These are phyloP conservation scores for Dichotomocladium elegans DNA, from an alignment of 371 early-diverging fungal species.

Conservation along the genomic window DNA sequence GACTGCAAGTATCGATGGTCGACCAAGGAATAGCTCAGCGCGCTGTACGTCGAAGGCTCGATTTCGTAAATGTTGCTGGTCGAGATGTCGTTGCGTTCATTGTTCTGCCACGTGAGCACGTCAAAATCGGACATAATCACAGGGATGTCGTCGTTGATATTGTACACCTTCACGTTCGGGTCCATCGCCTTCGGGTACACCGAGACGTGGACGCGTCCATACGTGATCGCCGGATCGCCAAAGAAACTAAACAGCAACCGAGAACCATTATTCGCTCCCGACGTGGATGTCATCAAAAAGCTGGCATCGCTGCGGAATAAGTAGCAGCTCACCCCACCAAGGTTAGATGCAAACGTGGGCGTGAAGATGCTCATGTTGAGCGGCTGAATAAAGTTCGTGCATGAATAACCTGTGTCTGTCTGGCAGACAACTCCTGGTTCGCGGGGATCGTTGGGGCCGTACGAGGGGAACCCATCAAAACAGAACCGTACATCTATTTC, in stretches of 20 bases:
- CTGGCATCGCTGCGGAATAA: constrained; percentile 26
- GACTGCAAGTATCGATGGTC: constrained; percentile 37
- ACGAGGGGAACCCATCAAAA: constrained; percentile 35
- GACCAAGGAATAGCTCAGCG: constrained; percentile 29
- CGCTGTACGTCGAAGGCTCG: constrained; percentile 32
- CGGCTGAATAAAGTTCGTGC: constrained; percentile 19
- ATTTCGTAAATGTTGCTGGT: constrained; percentile 34
- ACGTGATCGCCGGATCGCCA: constrained; percentile 21
- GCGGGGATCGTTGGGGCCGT: constrained; percentile 5
- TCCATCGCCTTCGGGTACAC: constrained; percentile 39
- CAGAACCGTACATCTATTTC: constrained; percentile 44
- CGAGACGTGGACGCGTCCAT: constrained; percentile 39
- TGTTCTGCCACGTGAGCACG: constrained; percentile 29
- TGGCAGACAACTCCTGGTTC: constrained; percentile 32
- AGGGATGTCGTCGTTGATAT: constrained; percentile 17
- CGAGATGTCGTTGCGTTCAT: constrained; percentile 38
- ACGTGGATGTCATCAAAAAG: constrained; percentile 30
- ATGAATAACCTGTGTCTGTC: constrained; percentile 34
- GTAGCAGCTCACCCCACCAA: constrained; percentile 37
- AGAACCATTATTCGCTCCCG: constrained; percentile 41
- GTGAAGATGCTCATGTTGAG: constrained; percentile 34
- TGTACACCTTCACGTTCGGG: constrained; percentile 34
- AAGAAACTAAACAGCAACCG: constrained; percentile 32
- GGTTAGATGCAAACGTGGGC: constrained; percentile 31
- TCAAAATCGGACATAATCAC: constrained; percentile 17